Evolutionary conservation across 352 stramenopile species (phyloP), one percentile per base, ranked within the genome.

Genomic region (Globisporangium acanthophoron): DNA sequence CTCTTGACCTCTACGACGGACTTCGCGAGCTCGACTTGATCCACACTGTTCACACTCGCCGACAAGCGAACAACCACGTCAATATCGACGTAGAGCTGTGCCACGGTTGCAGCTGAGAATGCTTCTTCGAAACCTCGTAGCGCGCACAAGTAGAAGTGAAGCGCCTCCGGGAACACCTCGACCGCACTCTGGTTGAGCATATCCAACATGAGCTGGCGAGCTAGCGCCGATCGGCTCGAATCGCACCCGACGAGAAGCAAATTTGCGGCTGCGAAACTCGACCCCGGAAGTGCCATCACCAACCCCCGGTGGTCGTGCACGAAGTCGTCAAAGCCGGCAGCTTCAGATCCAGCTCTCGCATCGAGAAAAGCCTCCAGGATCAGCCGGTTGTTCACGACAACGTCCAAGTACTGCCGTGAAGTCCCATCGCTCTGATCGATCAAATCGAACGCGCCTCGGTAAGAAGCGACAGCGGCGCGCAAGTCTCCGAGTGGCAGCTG

Each of bases 31-130:
- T 52, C 52, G 18, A 69, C 47, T 11, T 53, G 54, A 13, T 77
- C 62, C 50, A 66, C 52, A 37, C 51, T 40, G 27, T 5, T n/a
- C 9, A 60, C 54, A 37, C 27, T 61, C 44, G 46, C 54, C 1
- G 71, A 61, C 21, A 85, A 43, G 4, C 64, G 69, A 29, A 64
- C 24, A 54, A 80, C 67, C 7, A 76, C 57, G 20, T 73, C 46
- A 20, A 58, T 24, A 31, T 29, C 6, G 27, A 56, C 41, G 44
- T 16, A n/a, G 3, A 49, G 44, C 13, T 20, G 11, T 31, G 4
- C 45, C 11, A 31, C 24, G 15, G 33, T n/a, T n/a, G 50, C 31
- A n/a, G n/a, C 12, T 13, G 33, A 7, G 31, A 40, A 45, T 21
- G n/a, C 31, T 21, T 16, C n/a, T 24, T 49, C n/a, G 8, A 56